Percentiles rank a stretch among this genome's conserved stretches.
Conservation (phyloP, 83 land plant genomes). For the Thuja plicata region DNA sequence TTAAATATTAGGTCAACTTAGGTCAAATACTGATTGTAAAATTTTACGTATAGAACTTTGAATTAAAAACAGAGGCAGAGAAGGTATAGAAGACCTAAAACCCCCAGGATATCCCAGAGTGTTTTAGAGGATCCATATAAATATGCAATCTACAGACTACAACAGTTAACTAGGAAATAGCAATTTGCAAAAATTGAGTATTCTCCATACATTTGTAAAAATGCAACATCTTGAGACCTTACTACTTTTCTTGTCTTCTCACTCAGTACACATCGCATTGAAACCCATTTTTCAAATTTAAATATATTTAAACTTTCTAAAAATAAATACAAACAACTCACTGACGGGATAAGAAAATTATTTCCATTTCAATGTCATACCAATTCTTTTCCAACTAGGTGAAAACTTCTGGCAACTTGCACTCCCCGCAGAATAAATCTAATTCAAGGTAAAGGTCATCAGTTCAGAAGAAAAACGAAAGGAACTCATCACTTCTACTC, state of each 20-base stretch:
- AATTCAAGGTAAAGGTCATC: not conserved
- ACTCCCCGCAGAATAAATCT: constrained; percentile 70
- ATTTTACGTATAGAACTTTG: no score
- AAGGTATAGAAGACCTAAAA: not conserved
- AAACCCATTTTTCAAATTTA: no score
- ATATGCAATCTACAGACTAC: no score
- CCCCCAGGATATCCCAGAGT: not conserved
- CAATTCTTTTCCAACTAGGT: constrained; percentile 48
- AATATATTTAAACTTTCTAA: no score
- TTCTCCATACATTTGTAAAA: not conserved
- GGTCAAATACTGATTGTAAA: not conserved
- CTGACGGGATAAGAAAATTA: not conserved
- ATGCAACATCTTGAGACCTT: no score
- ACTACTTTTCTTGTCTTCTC: no score
- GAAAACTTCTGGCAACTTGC: constrained; percentile 37
- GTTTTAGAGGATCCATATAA: no score
- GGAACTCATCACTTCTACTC: not conserved
- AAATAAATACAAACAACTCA: constrained; percentile 1
- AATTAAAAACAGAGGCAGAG: no score
- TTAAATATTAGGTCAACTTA: not conserved
- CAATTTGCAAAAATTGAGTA: not conserved
- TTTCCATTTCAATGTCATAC: constrained; percentile 20
- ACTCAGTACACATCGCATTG: no score
- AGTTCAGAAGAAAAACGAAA: not conserved
- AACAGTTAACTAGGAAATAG: not conserved